Percentiles rank a stretch among this genome's conserved stretches.
Conservation (phyloP, 805 yeast genomes). For the Suhomyces vadensis region DNA sequence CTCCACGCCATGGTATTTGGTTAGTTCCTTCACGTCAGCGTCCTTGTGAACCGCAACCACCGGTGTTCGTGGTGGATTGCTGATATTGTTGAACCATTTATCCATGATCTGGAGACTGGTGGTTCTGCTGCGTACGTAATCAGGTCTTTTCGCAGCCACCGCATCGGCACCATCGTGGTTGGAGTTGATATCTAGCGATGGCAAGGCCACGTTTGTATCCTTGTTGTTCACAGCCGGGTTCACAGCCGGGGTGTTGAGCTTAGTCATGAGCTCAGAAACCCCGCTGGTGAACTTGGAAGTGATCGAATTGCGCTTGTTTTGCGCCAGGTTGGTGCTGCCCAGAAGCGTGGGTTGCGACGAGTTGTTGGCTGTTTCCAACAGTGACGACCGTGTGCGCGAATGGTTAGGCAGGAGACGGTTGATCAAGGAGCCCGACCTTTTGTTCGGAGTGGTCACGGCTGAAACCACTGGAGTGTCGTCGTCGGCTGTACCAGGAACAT, state of each 20-base stretch:
- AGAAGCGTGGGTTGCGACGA: constrained; percentile 10
- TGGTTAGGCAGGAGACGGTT: constrained; percentile 36
- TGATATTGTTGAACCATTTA: constrained; percentile 42
- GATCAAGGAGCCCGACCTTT: constrained; percentile 26
- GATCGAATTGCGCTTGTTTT: constrained; percentile 29
- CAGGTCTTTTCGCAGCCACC: constrained; percentile 22
- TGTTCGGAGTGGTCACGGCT: constrained; percentile 5
- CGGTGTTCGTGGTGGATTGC: constrained; percentile 9
- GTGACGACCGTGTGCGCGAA: constrained; percentile 40
- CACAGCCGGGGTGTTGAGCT: constrained; percentile 27
- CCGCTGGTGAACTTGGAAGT: constrained; percentile 44
- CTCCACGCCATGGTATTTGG: constrained; percentile 34
- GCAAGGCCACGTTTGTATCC: constrained; percentile 35
- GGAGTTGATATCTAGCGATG: constrained; percentile 20
- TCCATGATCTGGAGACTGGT: constrained; percentile 45
- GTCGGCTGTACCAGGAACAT: not conserved
- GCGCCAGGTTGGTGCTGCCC: constrained; percentile 3
- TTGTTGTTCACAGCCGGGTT: constrained; percentile 5
- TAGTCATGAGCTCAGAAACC: constrained; percentile 44
- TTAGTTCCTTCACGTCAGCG: constrained; percentile 23
- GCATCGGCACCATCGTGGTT: no score
- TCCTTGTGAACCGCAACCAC: constrained; percentile 9
- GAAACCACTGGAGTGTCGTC: constrained; percentile 9
- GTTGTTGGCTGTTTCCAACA: constrained; percentile 24
- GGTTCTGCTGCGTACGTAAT: constrained; percentile 31